Evolutionary conservation across 1,284 basidiomycete species (phyloP).

Genomic region (Anthracocystis setariae): DNA sequence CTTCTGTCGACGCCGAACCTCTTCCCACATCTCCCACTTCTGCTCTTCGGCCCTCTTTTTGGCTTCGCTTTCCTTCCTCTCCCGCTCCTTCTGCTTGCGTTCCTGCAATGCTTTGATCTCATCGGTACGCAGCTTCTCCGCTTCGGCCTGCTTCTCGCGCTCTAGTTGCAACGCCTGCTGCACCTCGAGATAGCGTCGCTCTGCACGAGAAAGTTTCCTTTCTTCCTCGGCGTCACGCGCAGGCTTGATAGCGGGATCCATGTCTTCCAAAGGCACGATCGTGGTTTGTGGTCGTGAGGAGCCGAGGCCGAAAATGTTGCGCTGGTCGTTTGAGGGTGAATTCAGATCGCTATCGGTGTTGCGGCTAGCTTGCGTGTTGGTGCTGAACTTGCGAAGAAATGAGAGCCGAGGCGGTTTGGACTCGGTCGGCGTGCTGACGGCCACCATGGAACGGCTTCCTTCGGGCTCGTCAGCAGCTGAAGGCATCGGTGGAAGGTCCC

Average conservation of each 20-base stretch:
- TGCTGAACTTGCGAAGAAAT: constrained; percentile 44
- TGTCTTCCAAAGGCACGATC: constrained; percentile 18
- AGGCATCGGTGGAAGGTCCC: constrained; percentile 47
- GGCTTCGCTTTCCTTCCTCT: constrained; percentile 45
- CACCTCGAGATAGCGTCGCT: constrained; percentile 49
- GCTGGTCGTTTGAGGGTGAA: constrained; percentile 16
- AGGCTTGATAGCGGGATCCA: constrained; percentile 42
- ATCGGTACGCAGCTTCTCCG: constrained; percentile 32
- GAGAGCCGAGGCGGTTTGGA: constrained; percentile 31
- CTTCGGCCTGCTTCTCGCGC: constrained; percentile 46
- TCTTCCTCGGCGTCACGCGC: constrained; percentile 17
- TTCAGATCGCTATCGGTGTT: constrained; percentile 19
- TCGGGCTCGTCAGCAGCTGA: constrained; percentile 17
- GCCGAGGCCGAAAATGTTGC: constrained; percentile 2
- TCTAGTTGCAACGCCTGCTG: constrained; percentile 48
- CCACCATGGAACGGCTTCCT: constrained; percentile 15
- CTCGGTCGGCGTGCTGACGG: constrained; percentile 27
- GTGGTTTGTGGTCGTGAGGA: constrained; percentile 13
- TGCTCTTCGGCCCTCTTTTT: constrained; percentile 43
- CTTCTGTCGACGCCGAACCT: constrained; percentile 51
- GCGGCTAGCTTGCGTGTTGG: constrained; percentile 23
- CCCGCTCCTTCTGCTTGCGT: constrained; percentile 40
- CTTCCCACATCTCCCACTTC: constrained; percentile 59
- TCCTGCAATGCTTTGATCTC: constrained; percentile 20
- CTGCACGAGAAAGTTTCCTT: constrained; percentile 29